Conservation (phyloP, 371 early-diverging fungal species). For the Rhizopus stolonifer region DNA sequence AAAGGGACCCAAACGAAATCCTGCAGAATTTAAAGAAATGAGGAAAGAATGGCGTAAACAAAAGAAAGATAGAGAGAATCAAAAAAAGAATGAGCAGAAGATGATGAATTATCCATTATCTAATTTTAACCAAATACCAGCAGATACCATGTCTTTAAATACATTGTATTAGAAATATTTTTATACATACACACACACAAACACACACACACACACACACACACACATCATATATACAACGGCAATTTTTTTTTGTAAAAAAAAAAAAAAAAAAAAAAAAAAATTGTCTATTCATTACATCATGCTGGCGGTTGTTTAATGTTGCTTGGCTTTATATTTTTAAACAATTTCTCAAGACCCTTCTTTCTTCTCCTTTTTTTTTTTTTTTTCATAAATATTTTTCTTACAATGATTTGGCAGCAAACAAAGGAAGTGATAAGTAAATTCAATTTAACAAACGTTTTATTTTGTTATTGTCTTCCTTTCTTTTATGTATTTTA, state of each 20-base stretch:
- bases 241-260: no score
- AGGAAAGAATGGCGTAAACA: conserved; percentile 55
- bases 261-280: neutral
- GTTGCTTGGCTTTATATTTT: neutral
- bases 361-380: neutral
- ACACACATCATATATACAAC: neutral
- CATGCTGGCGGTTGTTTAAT: neutral
- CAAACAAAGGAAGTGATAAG: conserved; percentile 27
- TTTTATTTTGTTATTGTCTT: conserved; percentile 49
- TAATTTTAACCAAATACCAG: conserved; percentile 6
- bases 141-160: conserved; percentile 9
- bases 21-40: conserved; percentile 66
- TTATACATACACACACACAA: neutral
- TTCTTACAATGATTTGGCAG: neutral
- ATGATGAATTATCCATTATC: conserved; percentile 22
- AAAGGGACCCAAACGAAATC: conserved; percentile 46
- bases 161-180: conserved; percentile 10
- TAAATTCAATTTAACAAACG: conserved; percentile 48
- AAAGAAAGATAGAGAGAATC: conserved; percentile 47
- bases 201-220: neutral
- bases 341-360: neutral
- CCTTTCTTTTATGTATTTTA: conserved; percentile 51
- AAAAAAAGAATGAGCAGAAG: conserved; percentile 38
- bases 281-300: neutral
- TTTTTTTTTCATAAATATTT: neutral